phyloP scores from a whole-genome alignment of 495 filamentous ascomycete species.

The Cudoniella acicularis region DNA sequence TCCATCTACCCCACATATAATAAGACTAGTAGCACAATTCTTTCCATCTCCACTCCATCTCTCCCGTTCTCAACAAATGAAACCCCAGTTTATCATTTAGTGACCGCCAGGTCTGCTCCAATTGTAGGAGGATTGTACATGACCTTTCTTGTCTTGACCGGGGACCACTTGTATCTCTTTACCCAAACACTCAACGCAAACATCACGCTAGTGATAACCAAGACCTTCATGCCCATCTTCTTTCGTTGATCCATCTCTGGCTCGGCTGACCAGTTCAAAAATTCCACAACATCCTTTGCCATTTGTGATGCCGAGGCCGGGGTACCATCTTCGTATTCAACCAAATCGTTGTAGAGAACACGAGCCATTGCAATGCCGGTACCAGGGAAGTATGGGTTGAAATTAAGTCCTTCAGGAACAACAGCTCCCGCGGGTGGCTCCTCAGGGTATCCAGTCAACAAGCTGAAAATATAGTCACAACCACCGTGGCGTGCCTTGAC shows the following conservation, averaged over 20 bases:
- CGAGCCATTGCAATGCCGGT: constrained; percentile 99
- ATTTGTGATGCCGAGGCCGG: constrained; percentile 95
- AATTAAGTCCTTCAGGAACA: constrained; percentile 86
- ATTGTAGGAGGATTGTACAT: constrained; percentile 34
- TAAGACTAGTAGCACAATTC: constrained; percentile 26
- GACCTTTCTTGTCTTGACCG: constrained; percentile 92
- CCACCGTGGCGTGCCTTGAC: constrained; percentile 97
- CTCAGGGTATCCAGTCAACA: constrained; percentile 98
- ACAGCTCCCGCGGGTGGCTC: constrained; percentile 85
- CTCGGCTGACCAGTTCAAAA: constrained; percentile 98
- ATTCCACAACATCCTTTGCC: constrained; percentile 98
- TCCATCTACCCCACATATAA: not conserved
- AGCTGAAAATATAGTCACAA: constrained; percentile 95
- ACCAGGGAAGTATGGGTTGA: constrained; percentile 99
- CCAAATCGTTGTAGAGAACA: constrained; percentile 94
- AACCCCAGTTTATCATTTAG: constrained; percentile 6
- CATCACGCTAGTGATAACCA: constrained; percentile 72
- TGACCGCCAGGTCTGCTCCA: constrained; percentile 5
- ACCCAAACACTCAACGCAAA: constrained; percentile 92
- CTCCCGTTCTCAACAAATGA: constrained; percentile 18
- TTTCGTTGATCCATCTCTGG: constrained; percentile 98
- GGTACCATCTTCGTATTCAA: constrained; percentile 98
- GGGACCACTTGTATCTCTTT: constrained; percentile 98
- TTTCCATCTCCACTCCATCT: constrained; percentile 5
- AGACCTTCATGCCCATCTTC: constrained; percentile 97